Percentiles rank a stretch among this genome's conserved stretches.
phyloP scores from a whole-genome alignment of 495 filamentous ascomycete genomes.

The Wilcoxina mikolae region DNA sequence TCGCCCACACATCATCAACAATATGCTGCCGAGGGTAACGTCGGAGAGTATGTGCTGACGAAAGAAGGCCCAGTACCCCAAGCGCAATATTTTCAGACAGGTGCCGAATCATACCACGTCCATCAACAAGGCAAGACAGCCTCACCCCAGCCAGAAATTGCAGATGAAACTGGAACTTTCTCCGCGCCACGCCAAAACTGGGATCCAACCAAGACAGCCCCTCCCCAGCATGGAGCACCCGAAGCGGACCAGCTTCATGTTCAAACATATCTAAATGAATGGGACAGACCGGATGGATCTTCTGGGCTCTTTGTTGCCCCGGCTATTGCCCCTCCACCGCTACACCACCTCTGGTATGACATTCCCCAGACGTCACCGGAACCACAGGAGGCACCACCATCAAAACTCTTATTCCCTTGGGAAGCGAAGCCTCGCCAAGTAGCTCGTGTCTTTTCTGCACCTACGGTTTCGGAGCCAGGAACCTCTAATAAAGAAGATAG shows the following conservation, averaged over 20 bases:
- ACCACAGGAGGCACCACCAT: background rate
- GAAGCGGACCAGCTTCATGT: slow-evolving; percentile 23
- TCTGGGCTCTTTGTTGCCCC: background rate
- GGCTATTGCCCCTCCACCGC: background rate
- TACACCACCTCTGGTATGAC: slow-evolving; percentile 5
- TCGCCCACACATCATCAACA: background rate
- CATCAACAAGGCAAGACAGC: background rate
- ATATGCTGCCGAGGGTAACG: background rate
- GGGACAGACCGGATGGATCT: slow-evolving; percentile 14
- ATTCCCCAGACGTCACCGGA: background rate
- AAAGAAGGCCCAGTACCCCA: slow-evolving; percentile 22
- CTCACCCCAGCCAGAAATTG: background rate
- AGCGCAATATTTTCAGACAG: slow-evolving; percentile 23
- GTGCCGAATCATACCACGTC: slow-evolving; percentile 19
- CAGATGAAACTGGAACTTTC: background rate
- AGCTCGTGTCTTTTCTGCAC: slow-evolving; percentile 19
- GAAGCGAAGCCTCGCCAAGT: slow-evolving; percentile 23
- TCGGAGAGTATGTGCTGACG: slow-evolving; percentile 22
- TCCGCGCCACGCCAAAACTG: slow-evolving; percentile 5
- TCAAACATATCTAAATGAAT: slow-evolving; percentile 21
- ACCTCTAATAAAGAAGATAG: background rate
- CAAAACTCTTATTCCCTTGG: slow-evolving; percentile 21
- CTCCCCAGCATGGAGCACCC: slow-evolving; percentile 17
- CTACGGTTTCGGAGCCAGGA: background rate
- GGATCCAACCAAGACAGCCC: slow-evolving; percentile 28